Evolutionary conservation across 2,329 filamentous ascomycete genomes (phyloP), one percentile per base, ranked within the genome.

Genomic region (Phialophora tarda): DNA sequence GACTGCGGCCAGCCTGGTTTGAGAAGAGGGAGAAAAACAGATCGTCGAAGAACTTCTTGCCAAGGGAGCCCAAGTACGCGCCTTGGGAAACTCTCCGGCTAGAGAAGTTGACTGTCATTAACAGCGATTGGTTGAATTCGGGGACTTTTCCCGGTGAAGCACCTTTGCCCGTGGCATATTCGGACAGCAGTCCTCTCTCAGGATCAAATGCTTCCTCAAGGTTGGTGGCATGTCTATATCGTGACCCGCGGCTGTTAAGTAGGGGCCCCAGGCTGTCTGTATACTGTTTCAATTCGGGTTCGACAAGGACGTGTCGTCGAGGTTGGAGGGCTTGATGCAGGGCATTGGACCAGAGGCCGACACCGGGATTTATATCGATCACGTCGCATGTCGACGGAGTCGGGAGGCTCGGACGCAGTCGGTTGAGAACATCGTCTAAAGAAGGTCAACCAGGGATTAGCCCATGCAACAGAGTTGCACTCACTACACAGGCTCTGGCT

Each of bases 361-460:
- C 81, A 14, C 93, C 93, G 0, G 94, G 94, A 76, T 93, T 92
- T 63, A 97, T 81, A 75, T 98, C 94, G 73, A 99, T 82, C 53
- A 98, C 84, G 73, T 96, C 93, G 78, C 93, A 93, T 62, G 91
- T 91, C 58, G 83, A 81, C 77, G 95, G 89, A 53, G 87, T 85
- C 38, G 86, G 80, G 21, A 98, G 83, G 2, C 87, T 88, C 0
- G 85, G 84, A 2, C 85, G 86, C n/a, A 96, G 79, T 67, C 91
- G 91, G 6, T 86, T 76, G 54, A 96, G 73, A 14, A 91, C 80
- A 72, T 94, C 88, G 74, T 92, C 90, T 81, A 14, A 38, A n/a
- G 17, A 8, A 38, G n/a, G 32, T 68, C 23, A 68, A 73, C 47
- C 34, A 50, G 28, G 53, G 21, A 24, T 17, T 14, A 23, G 30